Evolutionary conservation across 2,329 filamentous ascomycete species (phyloP), one percentile per base, ranked within the genome.

Genomic region (Aspergillus sp.): DNA sequence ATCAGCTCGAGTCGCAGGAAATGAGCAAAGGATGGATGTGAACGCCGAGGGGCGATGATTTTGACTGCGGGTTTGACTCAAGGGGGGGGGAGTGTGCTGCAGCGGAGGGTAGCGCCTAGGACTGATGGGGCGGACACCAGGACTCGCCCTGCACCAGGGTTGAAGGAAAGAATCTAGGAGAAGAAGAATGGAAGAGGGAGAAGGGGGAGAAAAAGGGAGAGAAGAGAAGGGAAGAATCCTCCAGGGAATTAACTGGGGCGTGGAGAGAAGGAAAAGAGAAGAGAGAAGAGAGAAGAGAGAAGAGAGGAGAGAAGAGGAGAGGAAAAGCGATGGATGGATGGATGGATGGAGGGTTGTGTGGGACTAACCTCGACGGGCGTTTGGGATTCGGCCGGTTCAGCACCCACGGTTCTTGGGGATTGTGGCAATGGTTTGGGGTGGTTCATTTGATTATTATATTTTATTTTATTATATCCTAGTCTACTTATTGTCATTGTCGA

Each of bases 81-180:
- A 62, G 60, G 60, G 59, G 53, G 47, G 25, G 11, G 21, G 21
- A 23, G 3, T 6, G 21, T n/a, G 21, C 21, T 23, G 21, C 6
- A 23, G 21, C 3, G 21, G 21, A 23, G 21, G 21, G 21, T 23
- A 23, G 25, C 25, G 25, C 11, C 25, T 2, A 20, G 21, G 10
- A 41, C 11, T n/a, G 34, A 38, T 38, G 65, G 62, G 67, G 70
- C 65, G 70, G 62, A 69, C 71, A 68, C 70, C 67, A 73, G 68
- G 69, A 71, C 65, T 57, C 64, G 59, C 66, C 60, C 64, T 20
- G n/a, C 17, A 21, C 23, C 16, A 41, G 55, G 56, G 53, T 58
- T 41, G 44, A 52, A 61, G 51, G 55, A 57, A 55, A 50, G 64
- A 62, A 64, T 64, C 64, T 56, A 65, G 63, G 66, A 69, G 66